phyloP scores from a whole-genome alignment of 225 moss, liverwort and hornwort species.

The Bryoerythrophyllum caledonicum region DNA sequence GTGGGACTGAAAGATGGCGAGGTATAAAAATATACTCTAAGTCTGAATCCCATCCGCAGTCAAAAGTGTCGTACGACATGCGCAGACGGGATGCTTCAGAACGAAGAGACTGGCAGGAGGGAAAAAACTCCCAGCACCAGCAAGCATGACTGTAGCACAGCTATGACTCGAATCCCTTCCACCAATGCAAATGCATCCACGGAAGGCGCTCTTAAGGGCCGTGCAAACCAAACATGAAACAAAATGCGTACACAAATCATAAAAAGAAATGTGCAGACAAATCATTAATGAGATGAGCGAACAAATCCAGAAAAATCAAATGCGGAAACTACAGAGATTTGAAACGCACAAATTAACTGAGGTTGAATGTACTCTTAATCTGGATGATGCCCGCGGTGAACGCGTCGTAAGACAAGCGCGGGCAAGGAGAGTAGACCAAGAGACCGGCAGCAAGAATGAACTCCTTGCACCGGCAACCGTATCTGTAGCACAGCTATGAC shows the following conservation, averaged over 20 bases:
- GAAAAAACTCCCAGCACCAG: conserved; percentile 16
- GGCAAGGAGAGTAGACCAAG: conserved; percentile 15
- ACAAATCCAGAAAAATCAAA: no score
- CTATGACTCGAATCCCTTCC: conserved; percentile 74
- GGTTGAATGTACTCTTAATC: conserved; percentile 23
- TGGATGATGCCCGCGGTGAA: conserved; percentile 19
- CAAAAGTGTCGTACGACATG: conserved; percentile 9
- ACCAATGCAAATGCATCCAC: conserved; percentile 39
- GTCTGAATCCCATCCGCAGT: conserved; percentile 19
- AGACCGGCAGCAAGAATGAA: conserved; percentile 32
- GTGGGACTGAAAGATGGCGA: no score
- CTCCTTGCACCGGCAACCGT: conserved; percentile 31
- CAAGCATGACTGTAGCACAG: conserved; percentile 31
- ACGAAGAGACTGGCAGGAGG: conserved; percentile 8
- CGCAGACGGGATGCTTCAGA: conserved; percentile 14
- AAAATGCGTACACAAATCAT: no score
- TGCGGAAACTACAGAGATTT: no score
- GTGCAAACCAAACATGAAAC: conserved; percentile 11
- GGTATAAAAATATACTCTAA: neutral
- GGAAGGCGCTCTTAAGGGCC: conserved; percentile 74
- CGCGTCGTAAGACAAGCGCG: conserved; percentile 26
- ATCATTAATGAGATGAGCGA: no score
- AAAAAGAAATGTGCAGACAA: no score
- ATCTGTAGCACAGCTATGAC: conserved; percentile 60
- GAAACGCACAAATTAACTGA: no score